Evolutionary conservation across 768 basidiomycete species (phyloP).

Genomic region (Mycena vitilis): DNA sequence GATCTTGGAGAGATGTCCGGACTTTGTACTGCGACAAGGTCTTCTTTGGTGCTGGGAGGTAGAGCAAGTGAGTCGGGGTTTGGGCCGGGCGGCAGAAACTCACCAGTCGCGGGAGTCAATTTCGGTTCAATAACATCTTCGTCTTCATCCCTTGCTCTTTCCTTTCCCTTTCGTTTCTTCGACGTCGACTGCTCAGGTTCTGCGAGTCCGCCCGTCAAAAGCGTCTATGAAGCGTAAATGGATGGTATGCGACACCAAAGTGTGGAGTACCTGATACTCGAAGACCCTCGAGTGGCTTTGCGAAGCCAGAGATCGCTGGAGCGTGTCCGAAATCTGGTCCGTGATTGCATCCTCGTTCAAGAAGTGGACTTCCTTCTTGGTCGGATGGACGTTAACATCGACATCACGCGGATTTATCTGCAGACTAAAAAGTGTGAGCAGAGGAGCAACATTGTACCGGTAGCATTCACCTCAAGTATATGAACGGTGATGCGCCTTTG

Average conservation of each 20-base stretch:
- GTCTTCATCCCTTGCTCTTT: constrained; percentile 41
- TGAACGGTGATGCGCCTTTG: constrained; percentile 89
- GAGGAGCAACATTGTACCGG: not conserved
- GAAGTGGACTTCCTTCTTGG: constrained; percentile 96
- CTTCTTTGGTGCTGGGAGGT: constrained; percentile 55
- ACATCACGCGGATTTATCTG: constrained; percentile 88
- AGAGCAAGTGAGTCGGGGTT: not conserved
- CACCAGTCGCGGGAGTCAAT: constrained; percentile 14
- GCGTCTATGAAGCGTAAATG: constrained; percentile 55
- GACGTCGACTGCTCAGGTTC: constrained; percentile 43
- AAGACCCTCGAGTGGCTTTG: constrained; percentile 76
- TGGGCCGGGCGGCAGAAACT: not conserved
- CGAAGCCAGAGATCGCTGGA: constrained; percentile 73
- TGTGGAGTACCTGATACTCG: constrained; percentile 71
- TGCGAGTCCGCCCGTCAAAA: constrained; percentile 65
- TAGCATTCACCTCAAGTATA: constrained; percentile 85
- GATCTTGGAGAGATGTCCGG: constrained; percentile 85
- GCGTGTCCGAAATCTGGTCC: constrained; percentile 76
- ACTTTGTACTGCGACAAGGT: constrained; percentile 89
- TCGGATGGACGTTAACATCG: constrained; percentile 98
- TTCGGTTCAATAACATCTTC: constrained; percentile 39
- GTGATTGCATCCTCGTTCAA: constrained; percentile 90
- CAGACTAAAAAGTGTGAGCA: constrained; percentile 59
- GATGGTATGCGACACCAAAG: not conserved
- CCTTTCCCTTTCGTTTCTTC: constrained; percentile 57